These are phyloP conservation scores for Rubroboletus satanas DNA, from an alignment of 768 basidiomycete species.

Conservation along the genomic window DNA sequence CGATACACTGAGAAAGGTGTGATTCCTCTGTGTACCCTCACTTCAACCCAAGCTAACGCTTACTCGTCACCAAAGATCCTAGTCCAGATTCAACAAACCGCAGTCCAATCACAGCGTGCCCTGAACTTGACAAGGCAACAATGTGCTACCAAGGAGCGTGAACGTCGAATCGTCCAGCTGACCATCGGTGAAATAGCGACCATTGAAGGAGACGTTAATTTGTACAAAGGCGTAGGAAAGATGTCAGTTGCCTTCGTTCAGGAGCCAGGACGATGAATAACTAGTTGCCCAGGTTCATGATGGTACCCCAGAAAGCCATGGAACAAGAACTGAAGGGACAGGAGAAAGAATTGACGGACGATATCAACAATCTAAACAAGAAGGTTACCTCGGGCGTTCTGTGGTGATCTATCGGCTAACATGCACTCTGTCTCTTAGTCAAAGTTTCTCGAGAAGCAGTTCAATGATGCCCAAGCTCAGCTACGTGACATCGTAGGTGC, in stretches of 20 bases:
- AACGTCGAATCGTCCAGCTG: slow-evolving; percentile 83
- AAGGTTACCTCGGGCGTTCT: slow-evolving; percentile 51
- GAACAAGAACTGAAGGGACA: slow-evolving; percentile 68
- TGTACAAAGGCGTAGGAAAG: slow-evolving; percentile 95
- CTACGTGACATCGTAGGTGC: slow-evolving; percentile 75
- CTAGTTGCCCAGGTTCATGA: slow-evolving; percentile 70
- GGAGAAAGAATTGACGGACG: slow-evolving; percentile 82
- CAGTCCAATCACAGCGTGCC: slow-evolving; percentile 77
- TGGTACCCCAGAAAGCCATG: slow-evolving; percentile 76
- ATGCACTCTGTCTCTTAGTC: slow-evolving; percentile 42
- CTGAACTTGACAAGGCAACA: slow-evolving; percentile 74
- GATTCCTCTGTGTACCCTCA: background rate
- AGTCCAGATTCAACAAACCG: slow-evolving; percentile 89
- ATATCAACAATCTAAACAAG: slow-evolving; percentile 76
- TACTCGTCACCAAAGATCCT: slow-evolving; percentile 59
- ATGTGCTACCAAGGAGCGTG: slow-evolving; percentile 76
- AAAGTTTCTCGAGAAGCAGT: slow-evolving; percentile 92
- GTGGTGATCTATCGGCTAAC: background rate
- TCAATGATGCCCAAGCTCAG: slow-evolving; percentile 84
- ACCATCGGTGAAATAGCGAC: slow-evolving; percentile 79
- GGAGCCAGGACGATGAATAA: background rate
- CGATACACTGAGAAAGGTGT: slow-evolving; percentile 78
- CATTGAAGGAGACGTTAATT: slow-evolving; percentile 67
- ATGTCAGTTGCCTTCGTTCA: slow-evolving; percentile 49
- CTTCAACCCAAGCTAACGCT: slow-evolving; percentile 14